phyloP scores from a whole-genome alignment of 768 basidiomycete genomes.

The Chiua virens region DNA sequence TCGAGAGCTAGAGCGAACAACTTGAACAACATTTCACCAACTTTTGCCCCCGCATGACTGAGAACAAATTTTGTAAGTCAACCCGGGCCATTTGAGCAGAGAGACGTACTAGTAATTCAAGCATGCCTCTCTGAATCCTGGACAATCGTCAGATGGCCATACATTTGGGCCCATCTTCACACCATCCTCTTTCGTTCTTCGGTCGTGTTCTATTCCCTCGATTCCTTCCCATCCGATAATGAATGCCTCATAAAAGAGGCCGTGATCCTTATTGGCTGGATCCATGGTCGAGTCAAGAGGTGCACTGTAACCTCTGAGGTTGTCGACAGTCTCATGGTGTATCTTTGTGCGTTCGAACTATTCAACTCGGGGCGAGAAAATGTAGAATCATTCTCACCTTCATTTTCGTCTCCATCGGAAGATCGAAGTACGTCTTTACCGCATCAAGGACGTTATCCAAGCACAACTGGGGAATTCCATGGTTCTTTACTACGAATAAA shows the following conservation, averaged over 20 bases:
- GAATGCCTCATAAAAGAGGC: slow-evolving; percentile 90
- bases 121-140: slow-evolving; percentile 57
- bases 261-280: slow-evolving; percentile 58
- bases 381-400: too few relatives aligned
- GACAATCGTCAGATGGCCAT: slow-evolving; percentile 68
- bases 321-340: slow-evolving; percentile 61
- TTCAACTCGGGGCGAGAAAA: too few relatives aligned
- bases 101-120: slow-evolving; percentile 65
- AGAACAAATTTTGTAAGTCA: not conserved
- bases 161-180: slow-evolving; percentile 71
- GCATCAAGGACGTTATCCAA: slow-evolving; percentile 47
- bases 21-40: slow-evolving; percentile 63
- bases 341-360: slow-evolving; percentile 55
- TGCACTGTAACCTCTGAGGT: slow-evolving; percentile 77
- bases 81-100: too few relatives aligned
- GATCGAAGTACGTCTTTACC: slow-evolving; percentile 63
- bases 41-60: slow-evolving; percentile 50
- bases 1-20: slow-evolving; percentile 70
- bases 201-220: slow-evolving; percentile 24
- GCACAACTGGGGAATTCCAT: slow-evolving; percentile 59
- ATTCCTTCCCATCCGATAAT: slow-evolving; percentile 75
- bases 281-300: slow-evolving; percentile 74
- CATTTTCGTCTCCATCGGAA: slow-evolving; percentile 65
- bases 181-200: slow-evolving; percentile 42
- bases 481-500: slow-evolving; percentile 61